Percentiles rank a stretch among this genome's conserved stretches.
These are phyloP conservation scores for Talaromyces nanjingensis DNA, from an alignment of 495 filamentous ascomycete species.

Conservation along the genomic window DNA sequence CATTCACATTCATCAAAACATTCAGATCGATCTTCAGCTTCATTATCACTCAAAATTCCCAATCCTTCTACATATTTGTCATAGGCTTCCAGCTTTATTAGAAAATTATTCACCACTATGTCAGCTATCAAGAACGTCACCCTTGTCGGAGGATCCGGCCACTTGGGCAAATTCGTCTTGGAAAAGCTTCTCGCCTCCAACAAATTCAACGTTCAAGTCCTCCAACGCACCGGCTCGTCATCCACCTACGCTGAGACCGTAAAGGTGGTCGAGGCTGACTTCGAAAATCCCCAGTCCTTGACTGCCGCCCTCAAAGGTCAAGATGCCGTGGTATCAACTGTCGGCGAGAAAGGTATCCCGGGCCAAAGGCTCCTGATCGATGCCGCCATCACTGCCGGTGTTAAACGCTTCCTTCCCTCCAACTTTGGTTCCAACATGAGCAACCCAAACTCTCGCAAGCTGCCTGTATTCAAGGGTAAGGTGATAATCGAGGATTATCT, in stretches of 20 bases:
- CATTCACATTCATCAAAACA: too few species aligned
- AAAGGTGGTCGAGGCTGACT: conserved; percentile 13
- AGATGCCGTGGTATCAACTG: conserved; percentile 51
- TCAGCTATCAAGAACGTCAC: conserved; percentile 8
- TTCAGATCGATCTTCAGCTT: too few species aligned
- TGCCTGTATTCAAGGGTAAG: conserved; percentile 27
- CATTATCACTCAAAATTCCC: too few species aligned
- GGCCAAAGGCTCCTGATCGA: conserved; percentile 45
- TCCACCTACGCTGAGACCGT: conserved; percentile 7
- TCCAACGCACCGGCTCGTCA: conserved; percentile 24
- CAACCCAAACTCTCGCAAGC: conserved; percentile 8
- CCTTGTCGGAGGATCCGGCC: conserved; percentile 8
- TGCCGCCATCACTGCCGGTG: conserved; percentile 49
- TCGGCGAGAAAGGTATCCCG: conserved; percentile 28
- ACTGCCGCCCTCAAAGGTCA: conserved; percentile 39
- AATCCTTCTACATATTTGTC: too few species aligned
- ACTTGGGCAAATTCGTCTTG: conserved; percentile 22
- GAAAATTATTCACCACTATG: background rate
- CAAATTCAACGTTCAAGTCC: conserved; percentile 26
- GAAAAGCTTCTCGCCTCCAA: conserved; percentile 20
- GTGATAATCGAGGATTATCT: conserved; percentile 42
- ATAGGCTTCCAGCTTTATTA: too few species aligned
- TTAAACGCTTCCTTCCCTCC: conserved; percentile 43
- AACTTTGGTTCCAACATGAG: conserved; percentile 30
- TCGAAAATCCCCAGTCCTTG: conserved; percentile 11